Percentiles rank a stretch among this genome's conserved stretches.
Conservation (phyloP, 2,329 filamentous ascomycete genomes). For the Akanthomyces lecanii region DNA sequence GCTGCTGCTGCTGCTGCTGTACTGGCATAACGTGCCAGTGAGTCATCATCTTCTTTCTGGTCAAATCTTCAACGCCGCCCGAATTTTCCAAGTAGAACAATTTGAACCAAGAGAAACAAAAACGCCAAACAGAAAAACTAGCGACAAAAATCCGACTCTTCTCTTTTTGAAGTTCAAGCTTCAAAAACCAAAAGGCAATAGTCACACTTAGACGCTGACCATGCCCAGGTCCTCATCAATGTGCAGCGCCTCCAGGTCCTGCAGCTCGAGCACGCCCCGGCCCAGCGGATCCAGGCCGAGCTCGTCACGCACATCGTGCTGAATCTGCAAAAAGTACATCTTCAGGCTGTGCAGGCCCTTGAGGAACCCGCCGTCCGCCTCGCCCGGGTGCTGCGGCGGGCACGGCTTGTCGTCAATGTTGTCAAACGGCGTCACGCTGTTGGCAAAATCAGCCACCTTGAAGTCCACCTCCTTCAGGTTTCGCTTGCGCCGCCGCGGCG, state of each 20-base stretch:
- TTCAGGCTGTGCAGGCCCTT: slow-evolving; percentile 75
- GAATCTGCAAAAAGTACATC: slow-evolving; percentile 82
- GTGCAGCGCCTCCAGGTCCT: slow-evolving; percentile 23
- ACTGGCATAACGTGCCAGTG: neutral
- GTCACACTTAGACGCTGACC: slow-evolving; percentile 28
- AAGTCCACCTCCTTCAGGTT: slow-evolving; percentile 70
- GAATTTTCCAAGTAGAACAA: neutral
- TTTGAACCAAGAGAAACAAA: slow-evolving; percentile 13
- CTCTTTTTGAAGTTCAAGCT: no score
- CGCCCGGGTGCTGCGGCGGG: slow-evolving; percentile 74
- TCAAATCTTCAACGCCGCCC: neutral
- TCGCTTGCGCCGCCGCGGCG: slow-evolving; percentile 41
- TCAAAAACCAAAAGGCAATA: no score
- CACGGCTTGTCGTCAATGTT: slow-evolving; percentile 59
- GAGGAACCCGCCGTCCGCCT: slow-evolving; percentile 84
- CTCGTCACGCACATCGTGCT: slow-evolving; percentile 64
- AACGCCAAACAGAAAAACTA: slow-evolving; percentile 19
- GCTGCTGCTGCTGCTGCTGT: neutral
- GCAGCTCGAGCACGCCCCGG: slow-evolving; percentile 22
- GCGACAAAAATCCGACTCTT: neutral
- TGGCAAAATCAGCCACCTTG: slow-evolving; percentile 98
- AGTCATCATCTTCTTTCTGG: neutral
- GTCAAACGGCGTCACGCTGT: slow-evolving; percentile 89
- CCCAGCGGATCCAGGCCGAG: slow-evolving; percentile 43
- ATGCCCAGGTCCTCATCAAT: slow-evolving; percentile 32